Evolutionary conservation across 1,284 basidiomycete genomes (phyloP).

Genomic region (Psilocybe mexicana): DNA sequence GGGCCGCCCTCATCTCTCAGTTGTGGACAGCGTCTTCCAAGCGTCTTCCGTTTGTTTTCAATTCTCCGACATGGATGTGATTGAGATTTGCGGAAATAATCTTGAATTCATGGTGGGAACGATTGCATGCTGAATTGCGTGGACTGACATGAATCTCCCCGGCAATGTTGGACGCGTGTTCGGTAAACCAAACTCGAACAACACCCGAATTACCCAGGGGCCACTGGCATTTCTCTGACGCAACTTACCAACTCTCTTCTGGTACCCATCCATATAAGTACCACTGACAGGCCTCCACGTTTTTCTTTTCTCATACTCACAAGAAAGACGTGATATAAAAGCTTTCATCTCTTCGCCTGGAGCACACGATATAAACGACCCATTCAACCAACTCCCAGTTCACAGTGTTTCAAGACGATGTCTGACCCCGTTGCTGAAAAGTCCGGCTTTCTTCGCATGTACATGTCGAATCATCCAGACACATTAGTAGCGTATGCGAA

Average conservation of each 20-base stretch:
- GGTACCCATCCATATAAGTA: background rate
- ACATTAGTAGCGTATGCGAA: slow-evolving; percentile 78
- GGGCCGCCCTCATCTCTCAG: too few species aligned
- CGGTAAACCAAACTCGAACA: too few species aligned
- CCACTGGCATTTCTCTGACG: background rate
- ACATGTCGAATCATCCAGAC: slow-evolving; percentile 81
- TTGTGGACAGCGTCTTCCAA: too few species aligned
- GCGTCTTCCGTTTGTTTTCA: too few species aligned
- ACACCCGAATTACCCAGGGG: too few species aligned
- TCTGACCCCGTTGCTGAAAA: slow-evolving; percentile 72
- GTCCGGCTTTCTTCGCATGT: slow-evolving; percentile 75
- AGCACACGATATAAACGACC: background rate
- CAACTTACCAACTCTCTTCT: slow-evolving; percentile 15
- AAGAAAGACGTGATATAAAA: too few species aligned
- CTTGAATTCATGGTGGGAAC: background rate
- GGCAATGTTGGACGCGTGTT: too few species aligned
- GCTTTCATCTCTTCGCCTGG: too few species aligned
- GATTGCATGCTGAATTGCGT: too few species aligned
- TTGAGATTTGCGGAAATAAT: too few species aligned
- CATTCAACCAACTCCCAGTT: background rate
- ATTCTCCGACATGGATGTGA: too few species aligned
- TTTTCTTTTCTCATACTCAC: background rate
- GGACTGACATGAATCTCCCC: too few species aligned
- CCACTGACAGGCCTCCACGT: slow-evolving; percentile 18
- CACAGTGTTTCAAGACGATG: slow-evolving; percentile 25